phyloP scores from a whole-genome alignment of 495 filamentous ascomycete species.

The Margaritispora aquatica region DNA sequence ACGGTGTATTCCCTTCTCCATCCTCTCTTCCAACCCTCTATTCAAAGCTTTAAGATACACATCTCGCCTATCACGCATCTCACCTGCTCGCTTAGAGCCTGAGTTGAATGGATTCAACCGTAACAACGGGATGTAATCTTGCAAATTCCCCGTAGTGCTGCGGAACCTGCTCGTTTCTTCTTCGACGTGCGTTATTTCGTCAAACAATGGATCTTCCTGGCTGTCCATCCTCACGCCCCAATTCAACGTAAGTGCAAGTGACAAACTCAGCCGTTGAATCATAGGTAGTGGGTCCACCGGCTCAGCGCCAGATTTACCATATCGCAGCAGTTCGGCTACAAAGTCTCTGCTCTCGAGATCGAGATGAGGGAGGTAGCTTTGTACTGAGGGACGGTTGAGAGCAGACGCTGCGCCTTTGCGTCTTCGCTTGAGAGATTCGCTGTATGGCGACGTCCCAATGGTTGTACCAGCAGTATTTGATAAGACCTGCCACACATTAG shows the following conservation, averaged over 20 bases:
- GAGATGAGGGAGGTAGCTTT: slow-evolving; percentile 53
- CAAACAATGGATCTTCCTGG: slow-evolving; percentile 50
- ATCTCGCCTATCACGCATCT: slow-evolving; percentile 54
- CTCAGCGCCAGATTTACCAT: slow-evolving; percentile 43
- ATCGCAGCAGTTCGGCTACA: slow-evolving; percentile 49
- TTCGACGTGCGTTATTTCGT: slow-evolving; percentile 59
- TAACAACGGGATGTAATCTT: slow-evolving; percentile 59
- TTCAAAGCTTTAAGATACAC: slow-evolving; percentile 50
- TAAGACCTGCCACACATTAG: slow-evolving; percentile 38
- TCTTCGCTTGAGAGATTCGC: slow-evolving; percentile 54
- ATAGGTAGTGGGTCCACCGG: slow-evolving; percentile 55
- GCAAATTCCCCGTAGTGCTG: slow-evolving; percentile 54
- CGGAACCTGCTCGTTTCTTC: slow-evolving; percentile 53
- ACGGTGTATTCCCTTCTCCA: slow-evolving; percentile 52
- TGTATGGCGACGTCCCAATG: slow-evolving; percentile 59
- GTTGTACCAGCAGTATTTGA: slow-evolving; percentile 59
- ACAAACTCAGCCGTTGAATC: slow-evolving; percentile 52
- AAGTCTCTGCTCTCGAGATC: slow-evolving; percentile 56
- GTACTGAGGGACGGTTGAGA: slow-evolving; percentile 54
- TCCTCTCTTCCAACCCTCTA: slow-evolving; percentile 45
- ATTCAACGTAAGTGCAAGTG: slow-evolving; percentile 53
- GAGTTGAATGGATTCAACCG: slow-evolving; percentile 50
- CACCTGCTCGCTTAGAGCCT: slow-evolving; percentile 43
- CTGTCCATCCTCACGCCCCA: slow-evolving; percentile 55
- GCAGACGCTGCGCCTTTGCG: slow-evolving; percentile 59